phyloP scores from a whole-genome alignment of 306 rosid genomes.

The Acacia confusa region DNA sequence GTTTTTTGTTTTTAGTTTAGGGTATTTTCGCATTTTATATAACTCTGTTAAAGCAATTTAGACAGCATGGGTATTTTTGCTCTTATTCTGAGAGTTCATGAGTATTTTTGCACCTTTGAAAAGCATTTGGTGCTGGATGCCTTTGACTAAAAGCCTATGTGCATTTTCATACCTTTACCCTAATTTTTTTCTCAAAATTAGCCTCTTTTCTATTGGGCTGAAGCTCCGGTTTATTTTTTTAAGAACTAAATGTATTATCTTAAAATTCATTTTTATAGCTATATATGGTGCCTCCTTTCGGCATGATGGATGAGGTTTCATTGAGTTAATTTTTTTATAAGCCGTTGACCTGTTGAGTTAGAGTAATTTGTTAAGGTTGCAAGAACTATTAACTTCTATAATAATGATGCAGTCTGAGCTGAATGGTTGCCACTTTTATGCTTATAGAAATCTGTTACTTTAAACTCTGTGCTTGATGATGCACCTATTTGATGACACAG shows the following conservation, averaged over 20 bases:
- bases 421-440: constrained; percentile 11
- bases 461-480: constrained; percentile 4
- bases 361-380: constrained; percentile 20
- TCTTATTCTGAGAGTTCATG: too few species aligned
- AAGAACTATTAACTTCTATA: not conserved
- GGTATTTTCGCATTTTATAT: too few species aligned
- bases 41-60: too few species aligned
- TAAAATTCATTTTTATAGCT: not conserved
- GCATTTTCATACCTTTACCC: too few species aligned
- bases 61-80: too few species aligned
- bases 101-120: too few species aligned
- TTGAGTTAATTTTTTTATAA: not conserved
- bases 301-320: constrained; percentile 1
- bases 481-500: constrained; percentile 23
- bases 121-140: too few species aligned
- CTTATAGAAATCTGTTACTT: not conserved
- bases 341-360: not conserved
- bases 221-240: not conserved
- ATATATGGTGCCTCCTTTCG: not conserved
- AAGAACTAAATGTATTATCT: not conserved
- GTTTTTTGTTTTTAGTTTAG: too few species aligned
- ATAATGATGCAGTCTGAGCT: constrained; percentile 14
- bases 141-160: too few species aligned
- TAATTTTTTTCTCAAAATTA: too few species aligned
- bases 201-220: not conserved